Evolutionary conservation across 306 rosid species (phyloP), one percentile per base, ranked within the genome.

Genomic region (Argentina anserina): DNA sequence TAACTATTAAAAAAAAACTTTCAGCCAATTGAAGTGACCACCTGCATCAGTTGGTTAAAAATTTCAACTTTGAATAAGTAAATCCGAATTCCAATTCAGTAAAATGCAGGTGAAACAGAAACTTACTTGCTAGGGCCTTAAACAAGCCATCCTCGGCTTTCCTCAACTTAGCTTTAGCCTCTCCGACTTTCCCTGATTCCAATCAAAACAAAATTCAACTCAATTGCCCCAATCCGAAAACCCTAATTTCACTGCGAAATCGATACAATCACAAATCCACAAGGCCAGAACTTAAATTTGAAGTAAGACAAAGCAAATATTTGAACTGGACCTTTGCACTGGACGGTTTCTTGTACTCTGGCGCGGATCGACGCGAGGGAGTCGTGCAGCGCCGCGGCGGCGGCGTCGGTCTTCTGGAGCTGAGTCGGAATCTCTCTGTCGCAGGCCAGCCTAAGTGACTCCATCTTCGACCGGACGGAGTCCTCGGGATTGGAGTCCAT

Each of bases 111-210:
- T 46, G 50, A 41, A 49, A 61, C 14, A 67, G n/a, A 73, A n/a
- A 26, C 20, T 41, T 29, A 89, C 97, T 96, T 76, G 92, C 89
- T n/a, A 89, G 78, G 53, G 96, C 88, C 84, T 85, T 88, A 45
- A 91, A 96, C 84, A 91, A 83, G 37, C 88, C 93, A 83, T 88
- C 97, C 78, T 94, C 99, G 0, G 88, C 86, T 71, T 87, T 87
- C 69, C 90, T 87, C 78, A 91, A 67, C 63, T 82, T 84, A 59
- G 67, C 84, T 85, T 88, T 91, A 29, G 70, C 50, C 47, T 87
- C 87, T 67, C 78, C 76, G 46, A 87, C 7, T 59, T 87, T 81
- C 33, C 80, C 98, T 90, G 75, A 60, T 71, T 70, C 49, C 52
- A 76, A 75, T 74, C 34, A 2, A 73, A 25, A 17, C 7, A 12